Evolutionary conservation across 2,329 filamentous ascomycete species (phyloP).

Genomic region (Aspergillus novofumigatus): DNA sequence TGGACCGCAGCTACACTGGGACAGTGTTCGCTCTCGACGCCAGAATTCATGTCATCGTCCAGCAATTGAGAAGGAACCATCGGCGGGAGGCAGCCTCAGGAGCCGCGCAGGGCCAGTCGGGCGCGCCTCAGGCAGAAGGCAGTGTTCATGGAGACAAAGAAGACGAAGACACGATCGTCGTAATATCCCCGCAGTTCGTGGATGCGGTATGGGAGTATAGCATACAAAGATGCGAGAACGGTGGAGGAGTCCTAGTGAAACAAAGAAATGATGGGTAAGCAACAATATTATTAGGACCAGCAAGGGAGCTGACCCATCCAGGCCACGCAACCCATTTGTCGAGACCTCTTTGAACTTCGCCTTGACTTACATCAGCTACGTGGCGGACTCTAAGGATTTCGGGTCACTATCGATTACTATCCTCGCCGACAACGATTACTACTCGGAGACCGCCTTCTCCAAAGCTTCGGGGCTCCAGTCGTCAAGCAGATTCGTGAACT

Average conservation of each 20-base stretch:
- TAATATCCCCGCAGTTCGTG: constrained; percentile 86
- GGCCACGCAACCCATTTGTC: constrained; percentile 75
- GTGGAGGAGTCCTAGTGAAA: constrained; percentile 75
- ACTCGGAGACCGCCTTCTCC: constrained; percentile 63
- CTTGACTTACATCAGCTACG: constrained; percentile 67
- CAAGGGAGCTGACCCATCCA: constrained; percentile 24
- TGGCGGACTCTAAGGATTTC: constrained; percentile 52
- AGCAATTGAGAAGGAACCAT: constrained; percentile 45
- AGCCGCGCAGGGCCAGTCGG: constrained; percentile 12
- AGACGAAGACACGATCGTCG: constrained; percentile 66
- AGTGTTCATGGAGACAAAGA: constrained; percentile 54
- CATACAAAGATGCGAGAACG: constrained; percentile 64
- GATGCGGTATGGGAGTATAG: constrained; percentile 86
- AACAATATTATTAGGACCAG: background rate
- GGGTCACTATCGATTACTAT: constrained; percentile 73
- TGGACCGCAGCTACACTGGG: constrained; percentile 81
- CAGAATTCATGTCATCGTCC: constrained; percentile 58
- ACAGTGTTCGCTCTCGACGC: constrained; percentile 63
- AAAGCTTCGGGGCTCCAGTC: constrained; percentile 24
- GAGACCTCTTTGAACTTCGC: constrained; percentile 86
- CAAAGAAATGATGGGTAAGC: constrained; percentile 49
- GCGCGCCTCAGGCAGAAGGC: constrained; percentile 6
- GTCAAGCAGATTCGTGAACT: constrained; percentile 64
- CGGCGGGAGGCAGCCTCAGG: constrained; percentile 13
- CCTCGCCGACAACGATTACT: constrained; percentile 94